Evolutionary conservation across 495 filamentous ascomycete species (phyloP).

Genomic region (Articulospora tetracladia): DNA sequence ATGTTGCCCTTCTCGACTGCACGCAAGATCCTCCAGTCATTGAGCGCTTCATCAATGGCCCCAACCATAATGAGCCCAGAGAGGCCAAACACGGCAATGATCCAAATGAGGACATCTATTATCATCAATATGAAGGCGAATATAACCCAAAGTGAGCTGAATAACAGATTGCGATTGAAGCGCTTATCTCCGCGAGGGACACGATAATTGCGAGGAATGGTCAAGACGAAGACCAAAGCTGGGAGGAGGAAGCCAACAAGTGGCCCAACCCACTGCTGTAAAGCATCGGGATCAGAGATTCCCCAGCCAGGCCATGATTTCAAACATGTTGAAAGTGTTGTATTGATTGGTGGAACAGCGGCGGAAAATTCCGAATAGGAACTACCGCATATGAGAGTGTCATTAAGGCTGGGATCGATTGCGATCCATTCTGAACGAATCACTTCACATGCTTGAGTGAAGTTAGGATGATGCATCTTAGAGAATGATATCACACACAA

Average conservation of each 20-base stretch:
- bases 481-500: neutral
- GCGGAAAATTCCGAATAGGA: neutral
- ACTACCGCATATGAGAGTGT: neutral
- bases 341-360: neutral
- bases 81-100: neutral
- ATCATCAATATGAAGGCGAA: neutral
- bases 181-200: neutral
- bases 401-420: neutral
- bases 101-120: neutral
- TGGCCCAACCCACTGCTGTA: neutral
- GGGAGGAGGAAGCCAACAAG: conserved; percentile 1
- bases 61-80: neutral
- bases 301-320: neutral
- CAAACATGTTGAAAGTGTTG: neutral
- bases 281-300: neutral
- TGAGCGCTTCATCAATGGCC: neutral
- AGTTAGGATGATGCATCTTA: neutral
- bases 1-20: neutral
- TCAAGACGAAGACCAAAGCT: neutral
- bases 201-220: neutral
- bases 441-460: neutral
- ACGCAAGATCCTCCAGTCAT: neutral
- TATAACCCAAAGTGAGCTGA: neutral
- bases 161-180: neutral
- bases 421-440: neutral